Percentiles rank a stretch among this genome's conserved stretches.
Conservation (phyloP, 805 yeast species). For the Candida easanensis region DNA sequence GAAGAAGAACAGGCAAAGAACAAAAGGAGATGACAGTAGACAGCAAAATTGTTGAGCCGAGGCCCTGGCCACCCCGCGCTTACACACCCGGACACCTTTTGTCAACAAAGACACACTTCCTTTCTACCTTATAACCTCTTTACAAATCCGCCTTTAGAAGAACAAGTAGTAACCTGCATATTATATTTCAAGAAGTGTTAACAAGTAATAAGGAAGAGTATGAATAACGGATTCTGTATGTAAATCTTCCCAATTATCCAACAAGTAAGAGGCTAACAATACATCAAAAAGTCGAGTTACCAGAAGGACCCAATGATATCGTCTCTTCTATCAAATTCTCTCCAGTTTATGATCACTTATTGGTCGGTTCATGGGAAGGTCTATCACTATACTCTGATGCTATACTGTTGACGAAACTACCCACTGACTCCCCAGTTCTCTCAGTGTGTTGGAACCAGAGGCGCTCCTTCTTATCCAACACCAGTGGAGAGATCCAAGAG, state of each 20-base stretch:
- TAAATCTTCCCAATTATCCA: background rate
- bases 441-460: constrained; percentile 21
- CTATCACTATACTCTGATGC: constrained; percentile 36
- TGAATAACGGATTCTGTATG: background rate
- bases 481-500: constrained; percentile 52
- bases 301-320: constrained; percentile 35
- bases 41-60: too few species aligned
- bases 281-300: constrained; percentile 23
- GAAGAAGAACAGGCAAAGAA: too few species aligned
- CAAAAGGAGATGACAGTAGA: too few species aligned
- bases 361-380: constrained; percentile 61
- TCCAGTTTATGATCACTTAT: constrained; percentile 34
- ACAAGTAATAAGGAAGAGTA: too few species aligned
- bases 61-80: too few species aligned
- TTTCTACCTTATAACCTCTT: too few species aligned
- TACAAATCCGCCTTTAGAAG: too few species aligned
- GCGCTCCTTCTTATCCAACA: constrained; percentile 43
- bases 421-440: constrained; percentile 18
- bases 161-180: too few species aligned
- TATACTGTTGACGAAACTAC: constrained; percentile 25
- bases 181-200: too few species aligned
- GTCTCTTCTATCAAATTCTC: constrained; percentile 43
- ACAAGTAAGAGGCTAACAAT: too few species aligned
- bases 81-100: too few species aligned
- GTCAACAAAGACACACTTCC: too few species aligned